These are phyloP conservation scores for Clarireedia homoeocarpa DNA, from an alignment of 2,329 filamentous ascomycete genomes.

Conservation along the genomic window DNA sequence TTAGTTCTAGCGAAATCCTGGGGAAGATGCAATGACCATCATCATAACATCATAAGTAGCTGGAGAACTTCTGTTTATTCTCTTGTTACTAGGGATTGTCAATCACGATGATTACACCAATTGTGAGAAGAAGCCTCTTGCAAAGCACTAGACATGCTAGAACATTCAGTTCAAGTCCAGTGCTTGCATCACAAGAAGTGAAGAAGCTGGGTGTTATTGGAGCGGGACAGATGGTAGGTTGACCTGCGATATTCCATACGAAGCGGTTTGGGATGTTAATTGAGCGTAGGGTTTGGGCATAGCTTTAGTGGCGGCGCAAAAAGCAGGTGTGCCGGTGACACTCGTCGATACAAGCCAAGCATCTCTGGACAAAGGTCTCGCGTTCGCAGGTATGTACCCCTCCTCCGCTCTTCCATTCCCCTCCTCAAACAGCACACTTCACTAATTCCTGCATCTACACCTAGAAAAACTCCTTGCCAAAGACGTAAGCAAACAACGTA, in stretches of 20 bases:
- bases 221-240: slow-evolving; percentile 83
- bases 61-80: neutral
- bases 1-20: slow-evolving; percentile 1
- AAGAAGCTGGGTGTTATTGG: slow-evolving; percentile 88
- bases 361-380: slow-evolving; percentile 79
- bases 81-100: neutral
- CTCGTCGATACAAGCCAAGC: slow-evolving; percentile 78
- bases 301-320: slow-evolving; percentile 84
- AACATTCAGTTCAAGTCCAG: slow-evolving; percentile 62
- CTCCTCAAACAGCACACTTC: neutral
- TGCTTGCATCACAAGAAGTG: slow-evolving; percentile 59
- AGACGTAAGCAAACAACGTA: slow-evolving; percentile 79
- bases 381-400: slow-evolving; percentile 65
- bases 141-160: slow-evolving; percentile 30
- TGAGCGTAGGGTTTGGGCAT: slow-evolving; percentile 76
- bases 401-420: neutral
- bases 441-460: neutral
- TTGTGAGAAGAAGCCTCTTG: slow-evolving; percentile 20
- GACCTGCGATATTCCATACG: neutral
- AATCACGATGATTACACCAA: slow-evolving; percentile 23
- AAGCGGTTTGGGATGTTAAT: neutral
- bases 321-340: slow-evolving; percentile 74
- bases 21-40: neutral
- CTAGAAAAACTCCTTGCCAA: slow-evolving; percentile 87
- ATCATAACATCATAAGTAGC: neutral